These are phyloP conservation scores for Lavandula angustifolia DNA, from an alignment of 257 asterid species.

Conservation along the genomic window DNA sequence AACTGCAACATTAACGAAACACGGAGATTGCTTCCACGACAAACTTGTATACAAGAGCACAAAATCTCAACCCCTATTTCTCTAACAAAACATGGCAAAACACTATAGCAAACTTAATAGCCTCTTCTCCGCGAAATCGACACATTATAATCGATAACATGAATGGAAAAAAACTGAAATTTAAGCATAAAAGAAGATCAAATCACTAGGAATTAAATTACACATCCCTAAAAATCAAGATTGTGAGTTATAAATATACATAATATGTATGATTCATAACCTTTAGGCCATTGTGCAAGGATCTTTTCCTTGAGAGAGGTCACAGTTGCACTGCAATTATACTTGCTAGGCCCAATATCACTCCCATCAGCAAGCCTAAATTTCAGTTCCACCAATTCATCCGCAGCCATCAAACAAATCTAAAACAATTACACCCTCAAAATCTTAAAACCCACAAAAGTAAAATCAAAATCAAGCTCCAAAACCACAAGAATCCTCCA, in stretches of 20 bases:
- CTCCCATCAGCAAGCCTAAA: constrained; percentile 96
- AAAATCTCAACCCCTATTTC: not conserved
- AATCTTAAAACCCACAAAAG: constrained; percentile 41
- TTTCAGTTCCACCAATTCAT: constrained; percentile 82
- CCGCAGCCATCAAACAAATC: constrained; percentile 66
- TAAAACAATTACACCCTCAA: constrained; percentile 32
- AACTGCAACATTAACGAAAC: constrained; percentile 4
- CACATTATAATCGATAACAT: not conserved
- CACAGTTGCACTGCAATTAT: constrained; percentile 62
- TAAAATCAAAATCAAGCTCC: constrained; percentile 37
- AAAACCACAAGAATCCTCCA: constrained; percentile 22
- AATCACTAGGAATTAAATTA: constrained; percentile 1
- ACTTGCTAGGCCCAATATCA: constrained; percentile 92
- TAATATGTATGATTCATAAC: constrained; percentile 38
- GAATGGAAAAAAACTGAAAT: not conserved
- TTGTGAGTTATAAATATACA: not conserved
- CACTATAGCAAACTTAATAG: not conserved
- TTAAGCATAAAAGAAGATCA: constrained; percentile 20
- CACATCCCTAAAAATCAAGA: not conserved
- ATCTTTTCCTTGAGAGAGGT: constrained; percentile 85
- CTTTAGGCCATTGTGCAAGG: constrained; percentile 89
- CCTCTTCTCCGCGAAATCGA: not conserved
- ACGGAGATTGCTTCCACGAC: not conserved
- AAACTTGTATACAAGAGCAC: not conserved
- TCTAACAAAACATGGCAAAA: constrained; percentile 2